Evolutionary conservation across 2,329 filamentous ascomycete species (phyloP).

Genomic region (Pyrenophora graminea): DNA sequence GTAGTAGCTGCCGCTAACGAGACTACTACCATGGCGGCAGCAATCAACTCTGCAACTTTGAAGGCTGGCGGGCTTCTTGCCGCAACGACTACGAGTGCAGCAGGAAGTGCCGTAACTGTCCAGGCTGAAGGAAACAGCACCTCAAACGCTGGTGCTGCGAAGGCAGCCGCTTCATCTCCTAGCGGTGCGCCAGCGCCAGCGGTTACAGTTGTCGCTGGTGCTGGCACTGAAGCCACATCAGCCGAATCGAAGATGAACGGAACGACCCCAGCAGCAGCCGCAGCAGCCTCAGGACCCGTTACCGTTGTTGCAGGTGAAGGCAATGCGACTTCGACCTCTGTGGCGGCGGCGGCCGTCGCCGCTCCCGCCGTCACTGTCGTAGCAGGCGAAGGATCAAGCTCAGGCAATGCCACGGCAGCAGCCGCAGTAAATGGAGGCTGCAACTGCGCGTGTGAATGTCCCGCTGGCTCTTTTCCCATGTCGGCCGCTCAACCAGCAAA

Average conservation of each 20-base stretch:
- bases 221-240: neutral
- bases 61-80: conserved; percentile 25
- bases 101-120: conserved; percentile 24
- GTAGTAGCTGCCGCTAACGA: conserved; percentile 12
- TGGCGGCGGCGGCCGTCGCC: conserved; percentile 15
- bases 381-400: conserved; percentile 25
- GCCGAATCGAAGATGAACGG: conserved; percentile 8
- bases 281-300: conserved; percentile 2
- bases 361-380: conserved; percentile 27
- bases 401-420: conserved; percentile 10
- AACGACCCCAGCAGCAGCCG: neutral
- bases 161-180: neutral
- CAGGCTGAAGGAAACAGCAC: conserved; percentile 14
- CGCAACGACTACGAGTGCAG: conserved; percentile 24
- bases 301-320: conserved; percentile 26
- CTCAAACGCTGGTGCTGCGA: conserved; percentile 1
- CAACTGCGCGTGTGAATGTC: conserved; percentile 39
- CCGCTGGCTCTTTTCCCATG: conserved; percentile 39
- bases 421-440: conserved; percentile 28
- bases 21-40: conserved; percentile 13
- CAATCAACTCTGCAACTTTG: conserved; percentile 28
- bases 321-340: conserved; percentile 15
- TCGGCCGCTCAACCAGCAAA: conserved; percentile 25
- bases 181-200: conserved; percentile 7
- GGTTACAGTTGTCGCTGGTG: conserved; percentile 30